Conservation (phyloP, 768 basidiomycete genomes). For the Boletus eberwhitei region DNA sequence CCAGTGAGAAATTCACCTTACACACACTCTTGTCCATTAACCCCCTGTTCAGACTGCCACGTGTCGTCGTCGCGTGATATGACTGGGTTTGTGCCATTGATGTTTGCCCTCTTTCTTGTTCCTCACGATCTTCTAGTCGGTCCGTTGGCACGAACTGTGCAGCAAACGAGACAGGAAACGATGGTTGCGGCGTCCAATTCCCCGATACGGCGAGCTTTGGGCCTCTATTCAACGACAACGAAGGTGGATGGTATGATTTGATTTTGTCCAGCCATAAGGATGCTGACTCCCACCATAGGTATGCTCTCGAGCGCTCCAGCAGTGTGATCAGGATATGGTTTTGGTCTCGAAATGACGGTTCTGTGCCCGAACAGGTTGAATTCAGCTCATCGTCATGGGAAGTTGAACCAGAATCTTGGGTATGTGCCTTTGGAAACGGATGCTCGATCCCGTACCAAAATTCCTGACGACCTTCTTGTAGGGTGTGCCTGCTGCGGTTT, state of each 20-base stretch:
- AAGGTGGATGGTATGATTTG: conserved; percentile 37
- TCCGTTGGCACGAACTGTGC: conserved; percentile 17
- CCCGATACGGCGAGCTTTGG: conserved; percentile 16
- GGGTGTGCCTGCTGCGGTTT: conserved; percentile 34
- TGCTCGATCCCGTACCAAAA: background rate
- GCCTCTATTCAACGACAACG: conserved; percentile 27
- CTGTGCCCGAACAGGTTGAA: conserved; percentile 25
- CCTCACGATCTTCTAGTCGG: conserved; percentile 8
- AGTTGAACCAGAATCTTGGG: conserved; percentile 32
- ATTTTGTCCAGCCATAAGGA: background rate
- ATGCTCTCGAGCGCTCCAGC: conserved; percentile 37
- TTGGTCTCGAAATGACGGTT: conserved; percentile 35
- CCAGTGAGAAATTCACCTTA: conserved; percentile 13
- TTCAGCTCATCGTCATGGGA: conserved; percentile 15
- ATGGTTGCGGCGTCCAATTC: conserved; percentile 23
- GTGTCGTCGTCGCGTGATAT: conserved; percentile 18
- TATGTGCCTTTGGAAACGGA: conserved; percentile 7
- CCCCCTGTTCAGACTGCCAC: conserved; percentile 14
- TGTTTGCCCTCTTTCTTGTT: background rate
- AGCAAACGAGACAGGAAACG: conserved; percentile 20
- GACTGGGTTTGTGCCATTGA: conserved; percentile 15
- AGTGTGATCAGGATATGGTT: conserved; percentile 41
- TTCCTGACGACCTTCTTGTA: conserved; percentile 2
- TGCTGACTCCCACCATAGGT: conserved; percentile 30
- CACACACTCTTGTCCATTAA: background rate